phyloP scores from a whole-genome alignment of 176 grass and related monocot genomes.

The Lolium rigidum region DNA sequence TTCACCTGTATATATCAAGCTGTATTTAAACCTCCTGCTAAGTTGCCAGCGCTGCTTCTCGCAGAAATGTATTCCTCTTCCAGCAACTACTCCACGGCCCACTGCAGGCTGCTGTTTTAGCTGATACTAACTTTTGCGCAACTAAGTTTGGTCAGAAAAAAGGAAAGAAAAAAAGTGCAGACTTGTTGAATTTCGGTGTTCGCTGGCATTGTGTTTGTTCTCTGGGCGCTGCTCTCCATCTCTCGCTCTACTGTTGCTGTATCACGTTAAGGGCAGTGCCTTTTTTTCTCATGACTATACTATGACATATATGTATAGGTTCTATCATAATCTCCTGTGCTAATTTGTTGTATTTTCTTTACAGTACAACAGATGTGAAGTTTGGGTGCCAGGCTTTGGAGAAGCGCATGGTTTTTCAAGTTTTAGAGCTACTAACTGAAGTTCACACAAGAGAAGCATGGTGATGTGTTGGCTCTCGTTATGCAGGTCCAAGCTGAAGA shows the following conservation, averaged over 20 bases:
- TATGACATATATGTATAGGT: neutral
- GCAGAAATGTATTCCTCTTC: neutral
- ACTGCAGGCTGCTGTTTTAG: neutral
- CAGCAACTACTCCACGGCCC: neutral
- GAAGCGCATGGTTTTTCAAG: slow-evolving; percentile 91
- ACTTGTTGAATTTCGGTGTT: neutral
- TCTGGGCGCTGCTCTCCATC: neutral
- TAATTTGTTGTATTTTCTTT: slow-evolving; percentile 38
- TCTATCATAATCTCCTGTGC: neutral
- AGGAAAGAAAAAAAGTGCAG: neutral
- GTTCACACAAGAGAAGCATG: neutral
- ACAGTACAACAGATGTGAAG: slow-evolving; percentile 75
- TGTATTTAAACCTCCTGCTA: neutral
- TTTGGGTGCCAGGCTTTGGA: slow-evolving; percentile 76
- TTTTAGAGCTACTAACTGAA: slow-evolving; percentile 55
- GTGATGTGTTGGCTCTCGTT: slow-evolving; percentile 35
- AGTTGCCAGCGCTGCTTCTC: neutral
- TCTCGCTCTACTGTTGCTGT: neutral
- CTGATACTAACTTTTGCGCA: neutral
- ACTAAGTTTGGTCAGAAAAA: neutral
- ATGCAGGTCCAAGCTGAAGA: slow-evolving; percentile 72
- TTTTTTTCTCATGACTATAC: neutral
- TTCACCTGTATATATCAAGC: neutral
- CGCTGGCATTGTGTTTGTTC: neutral
- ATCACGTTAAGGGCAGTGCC: neutral